A percentile compares a stretch with the other conserved stretches of the same genome.
These are phyloP conservation scores for Borovskyia barvae DNA, from an alignment of 208 protist genomes.

Conservation along the genomic window DNA sequence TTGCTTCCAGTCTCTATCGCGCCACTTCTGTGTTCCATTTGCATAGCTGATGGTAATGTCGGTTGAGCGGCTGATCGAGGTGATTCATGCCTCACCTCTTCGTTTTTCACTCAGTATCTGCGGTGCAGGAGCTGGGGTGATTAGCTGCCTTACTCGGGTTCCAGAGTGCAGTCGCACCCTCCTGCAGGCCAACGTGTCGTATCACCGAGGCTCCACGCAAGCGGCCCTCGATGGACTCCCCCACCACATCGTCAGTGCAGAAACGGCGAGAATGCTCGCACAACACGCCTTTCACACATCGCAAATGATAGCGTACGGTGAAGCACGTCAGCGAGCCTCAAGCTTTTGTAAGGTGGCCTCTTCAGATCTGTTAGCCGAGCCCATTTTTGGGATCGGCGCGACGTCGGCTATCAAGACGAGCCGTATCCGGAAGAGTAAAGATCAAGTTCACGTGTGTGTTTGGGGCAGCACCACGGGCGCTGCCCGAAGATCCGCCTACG, in stretches of 20 bases:
- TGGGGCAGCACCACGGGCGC: slow-evolving; percentile 28
- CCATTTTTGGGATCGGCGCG: slow-evolving; percentile 64
- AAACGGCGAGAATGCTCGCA: slow-evolving; percentile 45
- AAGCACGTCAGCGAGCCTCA: background rate
- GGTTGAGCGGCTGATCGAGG: slow-evolving; percentile 29
- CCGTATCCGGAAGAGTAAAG: slow-evolving; percentile 28
- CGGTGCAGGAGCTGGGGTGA: slow-evolving; percentile 42
- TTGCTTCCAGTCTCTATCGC: too few relatives aligned
- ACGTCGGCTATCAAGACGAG: slow-evolving; percentile 51
- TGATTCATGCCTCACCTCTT: slow-evolving; percentile 39
- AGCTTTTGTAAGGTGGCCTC: background rate
- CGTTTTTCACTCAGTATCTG: slow-evolving; percentile 41
- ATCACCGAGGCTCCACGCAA: slow-evolving; percentile 24
- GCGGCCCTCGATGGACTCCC: slow-evolving; percentile 48
- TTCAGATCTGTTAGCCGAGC: slow-evolving; percentile 9
- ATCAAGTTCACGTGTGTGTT: slow-evolving; percentile 45
- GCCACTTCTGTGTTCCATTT: too few relatives aligned
- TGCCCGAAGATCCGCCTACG: too few relatives aligned
- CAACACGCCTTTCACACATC: slow-evolving; percentile 54
- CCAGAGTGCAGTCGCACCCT: slow-evolving; percentile 62
- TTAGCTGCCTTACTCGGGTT: slow-evolving; percentile 41
- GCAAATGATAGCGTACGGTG: background rate
- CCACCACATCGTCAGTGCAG: slow-evolving; percentile 21
- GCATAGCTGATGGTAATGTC: too few relatives aligned
- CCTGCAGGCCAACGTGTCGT: slow-evolving; percentile 40